Percentiles rank a stretch among this genome's conserved stretches.
phyloP scores from a whole-genome alignment of 805 yeast species.

The Yamadazyma sp. region DNA sequence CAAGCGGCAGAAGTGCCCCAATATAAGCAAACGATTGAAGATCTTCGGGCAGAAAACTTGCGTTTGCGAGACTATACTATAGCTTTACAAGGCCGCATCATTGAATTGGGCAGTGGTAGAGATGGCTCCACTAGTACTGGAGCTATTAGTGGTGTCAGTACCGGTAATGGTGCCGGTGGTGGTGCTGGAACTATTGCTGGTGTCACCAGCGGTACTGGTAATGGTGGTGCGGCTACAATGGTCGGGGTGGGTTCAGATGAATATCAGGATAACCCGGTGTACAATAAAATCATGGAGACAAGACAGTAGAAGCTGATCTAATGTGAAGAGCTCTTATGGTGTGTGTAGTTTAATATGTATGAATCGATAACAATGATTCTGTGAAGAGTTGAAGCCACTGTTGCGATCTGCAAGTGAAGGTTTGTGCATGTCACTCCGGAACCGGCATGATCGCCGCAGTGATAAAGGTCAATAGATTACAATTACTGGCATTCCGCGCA shows the following conservation, averaged over 20 bases:
- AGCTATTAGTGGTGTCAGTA: background rate
- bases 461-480: too few relatives aligned
- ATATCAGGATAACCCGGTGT: conserved; percentile 1
- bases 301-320: conserved; percentile 4
- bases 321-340: too few relatives aligned
- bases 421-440: too few relatives aligned
- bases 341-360: too few relatives aligned
- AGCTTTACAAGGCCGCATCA: conserved; percentile 64
- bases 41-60: conserved; percentile 66
- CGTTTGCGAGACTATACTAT: conserved; percentile 72
- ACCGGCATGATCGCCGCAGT: too few relatives aligned
- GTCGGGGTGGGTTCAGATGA: background rate
- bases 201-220: background rate
- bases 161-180: background rate
- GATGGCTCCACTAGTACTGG: background rate
- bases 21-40: conserved; percentile 64
- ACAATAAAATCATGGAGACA: conserved; percentile 7
- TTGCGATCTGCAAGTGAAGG: too few relatives aligned
- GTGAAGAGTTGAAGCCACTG: too few relatives aligned
- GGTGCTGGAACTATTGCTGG: background rate
- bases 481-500: too few relatives aligned
- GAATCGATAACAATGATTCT: too few relatives aligned
- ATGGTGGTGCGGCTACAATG: background rate
- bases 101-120: conserved; percentile 40
- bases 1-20: conserved; percentile 63